Evolutionary conservation across 805 yeast genomes (phyloP).

Genomic region (Lipomyces kockii): DNA sequence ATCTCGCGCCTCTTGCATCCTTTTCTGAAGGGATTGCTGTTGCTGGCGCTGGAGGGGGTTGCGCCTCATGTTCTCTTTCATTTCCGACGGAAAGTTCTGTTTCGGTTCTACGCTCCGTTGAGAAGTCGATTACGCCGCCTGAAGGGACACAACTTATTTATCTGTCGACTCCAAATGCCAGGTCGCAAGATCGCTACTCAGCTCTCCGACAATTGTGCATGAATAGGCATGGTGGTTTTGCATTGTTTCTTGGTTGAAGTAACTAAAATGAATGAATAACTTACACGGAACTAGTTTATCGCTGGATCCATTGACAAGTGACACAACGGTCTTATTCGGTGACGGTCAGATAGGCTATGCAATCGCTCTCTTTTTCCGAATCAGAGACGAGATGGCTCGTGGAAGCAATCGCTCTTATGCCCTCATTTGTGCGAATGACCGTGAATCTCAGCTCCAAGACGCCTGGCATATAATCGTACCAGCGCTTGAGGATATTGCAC

Average conservation of each 20-base stretch:
- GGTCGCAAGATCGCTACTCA: constrained; percentile 38
- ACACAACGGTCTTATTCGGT: constrained; percentile 20
- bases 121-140: background rate
- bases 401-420: constrained; percentile 17
- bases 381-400: constrained; percentile 18
- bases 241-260: background rate
- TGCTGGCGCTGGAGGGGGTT: constrained; percentile 9
- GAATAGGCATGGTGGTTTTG: constrained; percentile 2
- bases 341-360: constrained; percentile 24
- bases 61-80: constrained; percentile 38
- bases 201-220: constrained; percentile 42
- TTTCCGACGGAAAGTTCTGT: constrained; percentile 26
- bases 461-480: constrained; percentile 21
- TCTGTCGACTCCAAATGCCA: constrained; percentile 40
- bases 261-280: background rate
- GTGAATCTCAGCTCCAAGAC: constrained; percentile 14
- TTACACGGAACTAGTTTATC: constrained; percentile 1
- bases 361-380: constrained; percentile 14
- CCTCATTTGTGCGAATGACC: constrained; percentile 9
- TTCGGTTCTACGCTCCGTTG: background rate
- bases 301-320: constrained; percentile 4
- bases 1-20: constrained; percentile 1
- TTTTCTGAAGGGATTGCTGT: background rate
- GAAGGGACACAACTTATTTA: constrained; percentile 7
- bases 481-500: constrained; percentile 20